phyloP scores from a whole-genome alignment of 2,329 filamentous ascomycete genomes.

The Fusarium metavorans region DNA sequence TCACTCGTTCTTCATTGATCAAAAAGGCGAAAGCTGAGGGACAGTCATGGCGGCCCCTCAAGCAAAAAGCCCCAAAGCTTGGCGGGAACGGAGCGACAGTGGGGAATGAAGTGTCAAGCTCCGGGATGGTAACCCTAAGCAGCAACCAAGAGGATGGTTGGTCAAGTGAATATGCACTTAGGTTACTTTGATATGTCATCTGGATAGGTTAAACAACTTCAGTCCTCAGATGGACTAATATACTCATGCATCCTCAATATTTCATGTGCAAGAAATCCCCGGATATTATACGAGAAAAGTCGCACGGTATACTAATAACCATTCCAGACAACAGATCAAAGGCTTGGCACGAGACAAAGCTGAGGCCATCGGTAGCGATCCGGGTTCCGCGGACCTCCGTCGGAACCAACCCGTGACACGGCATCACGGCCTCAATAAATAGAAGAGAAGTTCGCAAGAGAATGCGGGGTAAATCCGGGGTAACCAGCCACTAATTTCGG shows the following conservation, averaged over 20 bases:
- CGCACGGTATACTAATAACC: neutral
- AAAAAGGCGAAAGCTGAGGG: neutral
- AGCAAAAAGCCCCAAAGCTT: neutral
- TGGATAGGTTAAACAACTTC: too few species aligned
- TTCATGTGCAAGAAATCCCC: neutral
- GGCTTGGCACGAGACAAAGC: neutral
- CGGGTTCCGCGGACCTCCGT: neutral
- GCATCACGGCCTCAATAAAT: neutral
- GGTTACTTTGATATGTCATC: too few species aligned
- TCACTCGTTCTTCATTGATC: neutral
- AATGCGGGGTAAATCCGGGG: neutral
- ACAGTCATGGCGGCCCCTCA: neutral
- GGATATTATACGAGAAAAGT: neutral
- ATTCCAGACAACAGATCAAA: neutral
- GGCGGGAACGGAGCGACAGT: neutral
- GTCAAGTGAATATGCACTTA: neutral
- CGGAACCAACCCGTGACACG: neutral
- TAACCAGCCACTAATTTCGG: neutral
- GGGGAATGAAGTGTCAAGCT: neutral
- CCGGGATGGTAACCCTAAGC: neutral
- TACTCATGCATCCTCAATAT: neutral
- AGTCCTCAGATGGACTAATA: too few species aligned
- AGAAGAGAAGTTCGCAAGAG: neutral
- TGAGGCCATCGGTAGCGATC: neutral
- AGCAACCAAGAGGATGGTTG: neutral